phyloP scores from a whole-genome alignment of 2,329 filamentous ascomycete species.

The Colletotrichum sp. region DNA sequence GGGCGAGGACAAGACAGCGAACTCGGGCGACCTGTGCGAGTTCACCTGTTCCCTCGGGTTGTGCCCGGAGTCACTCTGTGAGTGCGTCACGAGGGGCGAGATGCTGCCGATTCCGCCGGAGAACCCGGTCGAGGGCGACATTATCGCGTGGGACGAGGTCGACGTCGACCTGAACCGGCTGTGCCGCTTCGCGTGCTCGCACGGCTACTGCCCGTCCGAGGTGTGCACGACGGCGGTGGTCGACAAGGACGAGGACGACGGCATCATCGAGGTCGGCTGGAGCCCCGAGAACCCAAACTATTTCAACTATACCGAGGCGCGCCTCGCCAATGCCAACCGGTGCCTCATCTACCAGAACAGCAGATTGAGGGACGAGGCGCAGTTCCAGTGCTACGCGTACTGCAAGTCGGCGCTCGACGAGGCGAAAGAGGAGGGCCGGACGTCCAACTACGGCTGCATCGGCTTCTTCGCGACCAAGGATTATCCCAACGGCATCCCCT shows the following conservation, averaged over 20 bases:
- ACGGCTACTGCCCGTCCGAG: constrained; percentile 22
- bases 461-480: neutral
- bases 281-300: neutral
- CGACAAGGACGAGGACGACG: neutral
- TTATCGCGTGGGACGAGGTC: constrained; percentile 20
- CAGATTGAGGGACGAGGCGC: neutral
- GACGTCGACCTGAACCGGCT: constrained; percentile 22
- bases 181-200: constrained; percentile 22
- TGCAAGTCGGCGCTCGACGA: neutral
- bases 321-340: neutral
- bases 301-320: neutral
- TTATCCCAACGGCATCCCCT: neutral
- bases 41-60: constrained; percentile 18
- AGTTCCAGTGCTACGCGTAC: neutral
- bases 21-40: constrained; percentile 15
- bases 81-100: neutral
- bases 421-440: neutral
- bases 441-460: neutral
- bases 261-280: neutral
- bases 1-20: neutral
- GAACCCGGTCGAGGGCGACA: constrained; percentile 18
- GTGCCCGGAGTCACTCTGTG: constrained; percentile 22
- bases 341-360: neutral
- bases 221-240: constrained; percentile 4
- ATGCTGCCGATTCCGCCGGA: neutral